Base-by-base conservation (phyloP, 2,329 filamentous ascomycete species). In the Trichoderma guizhouense region DNA sequence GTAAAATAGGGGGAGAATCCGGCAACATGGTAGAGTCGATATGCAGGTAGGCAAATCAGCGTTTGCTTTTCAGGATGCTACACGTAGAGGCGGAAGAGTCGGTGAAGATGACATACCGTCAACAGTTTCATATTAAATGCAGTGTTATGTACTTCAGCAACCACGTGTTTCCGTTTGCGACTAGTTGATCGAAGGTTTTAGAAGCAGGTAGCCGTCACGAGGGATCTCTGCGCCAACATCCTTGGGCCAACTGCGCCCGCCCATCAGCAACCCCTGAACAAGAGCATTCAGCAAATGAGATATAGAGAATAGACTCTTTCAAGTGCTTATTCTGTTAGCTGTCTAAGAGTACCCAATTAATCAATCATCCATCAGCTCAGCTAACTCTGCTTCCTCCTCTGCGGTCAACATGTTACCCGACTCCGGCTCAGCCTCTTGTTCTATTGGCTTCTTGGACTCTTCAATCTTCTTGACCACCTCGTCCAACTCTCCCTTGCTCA, bases 381-480 rank as follows among this genome's bases (percentile, higher is more conserved):
- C 95, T 74, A 99, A 85, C 81, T 98, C 96, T 5, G 92, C 91
- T 81, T 98, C 95, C 80, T 99, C 96, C 76, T 98, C 95, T 14
- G 89, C 92, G 6, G 94, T 97, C 81, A 98, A 83, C 78, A 90
- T 73, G 51, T 85, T 83, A 74, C 82, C 83, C 39, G 81, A 81
- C 75, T 79, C 78, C 72, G 84, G 81, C 71, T 83, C 83, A 58
- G 83, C 81, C 71, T 84, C 80, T 32, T 83, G 83, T 75, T 87
- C 85, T 73, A 89, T 85, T 3, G 87, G 86, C 75, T 89, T 87
- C 70, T 80, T 78, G 65, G 84, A 84, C 75, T 86, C 80, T 60
- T 78, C 74, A 3, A 84, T 83, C 75, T 82, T 84, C 75, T 84
- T 78, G 14, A 87, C 83, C 24, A 85, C 78, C 15, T 82, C 82